Conservation (phyloP, 2,329 filamentous ascomycete genomes). For the Sporothrix euskadiensis region DNA sequence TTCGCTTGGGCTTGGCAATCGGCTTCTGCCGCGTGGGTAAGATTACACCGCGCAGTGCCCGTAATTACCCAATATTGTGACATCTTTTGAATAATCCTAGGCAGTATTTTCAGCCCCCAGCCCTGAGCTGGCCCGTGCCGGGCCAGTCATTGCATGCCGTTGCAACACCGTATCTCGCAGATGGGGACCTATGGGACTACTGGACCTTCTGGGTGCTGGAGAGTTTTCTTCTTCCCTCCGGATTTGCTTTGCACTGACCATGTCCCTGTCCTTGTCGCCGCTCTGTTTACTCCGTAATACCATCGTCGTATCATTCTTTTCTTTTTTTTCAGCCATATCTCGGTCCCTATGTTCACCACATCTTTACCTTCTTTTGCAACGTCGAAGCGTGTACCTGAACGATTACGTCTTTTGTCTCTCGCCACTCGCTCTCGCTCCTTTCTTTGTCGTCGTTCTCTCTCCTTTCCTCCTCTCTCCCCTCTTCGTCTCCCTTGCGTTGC, state of each 20-base stretch:
- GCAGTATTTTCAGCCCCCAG: background rate
- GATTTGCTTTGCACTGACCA: slow-evolving; percentile 5
- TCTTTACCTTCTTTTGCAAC: background rate
- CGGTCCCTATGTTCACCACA: background rate
- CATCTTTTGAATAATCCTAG: background rate
- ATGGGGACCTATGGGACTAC: background rate
- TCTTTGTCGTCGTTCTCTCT: background rate
- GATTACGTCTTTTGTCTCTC: background rate
- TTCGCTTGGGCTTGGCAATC: background rate
- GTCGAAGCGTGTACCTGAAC: slow-evolving; percentile 4
- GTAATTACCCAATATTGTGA: slow-evolving; percentile 1
- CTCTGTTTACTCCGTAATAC: background rate
- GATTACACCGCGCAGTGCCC: slow-evolving; percentile 21
- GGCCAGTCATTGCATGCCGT: slow-evolving; percentile 6
- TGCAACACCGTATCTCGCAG: background rate
- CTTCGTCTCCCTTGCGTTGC: slow-evolving; percentile 11
- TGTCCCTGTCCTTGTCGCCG: background rate
- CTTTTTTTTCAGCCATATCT: background rate
- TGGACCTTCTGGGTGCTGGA: background rate
- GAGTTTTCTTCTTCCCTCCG: slow-evolving; percentile 18
- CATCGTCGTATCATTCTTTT: background rate
- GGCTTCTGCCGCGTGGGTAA: slow-evolving; percentile 7
- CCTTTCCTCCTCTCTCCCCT: background rate
- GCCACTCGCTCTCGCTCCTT: background rate
- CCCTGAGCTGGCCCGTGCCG: slow-evolving; percentile 10